Base-by-base conservation (phyloP, 352 stramenopile species). In the Vaucheria bursata region DNA sequence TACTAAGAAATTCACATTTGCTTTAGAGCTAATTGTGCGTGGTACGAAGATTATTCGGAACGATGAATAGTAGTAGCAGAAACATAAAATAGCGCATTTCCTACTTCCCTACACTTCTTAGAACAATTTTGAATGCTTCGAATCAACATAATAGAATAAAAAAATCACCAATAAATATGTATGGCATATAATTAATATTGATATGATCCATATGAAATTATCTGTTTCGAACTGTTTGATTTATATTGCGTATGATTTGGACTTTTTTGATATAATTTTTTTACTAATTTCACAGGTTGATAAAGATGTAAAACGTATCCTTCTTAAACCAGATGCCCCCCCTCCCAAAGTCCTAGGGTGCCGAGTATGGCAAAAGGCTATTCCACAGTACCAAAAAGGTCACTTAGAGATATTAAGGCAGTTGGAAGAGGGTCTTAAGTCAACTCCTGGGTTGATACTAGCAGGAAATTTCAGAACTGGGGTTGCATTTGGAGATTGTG, bases 401-500 rank as follows among this genome's bases (percentile, higher is more conserved):
- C 90, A 94, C 85, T 81, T 88, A 5, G 81, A 85, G 40, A 79
- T 92, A 33, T 85, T 93, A 40, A 52, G 85, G 33, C 78, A 85
- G 39, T 72, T 94, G 39, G 81, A 90, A 52, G 73, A 87, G 37
- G 84, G 75, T 0, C 79, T 90, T 77, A 71, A 83, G 8, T 85
- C 87, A 64, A 39, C 72, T 35, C 83, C 84, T 64, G 89, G 90
- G 59, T 76, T 94, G 0, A 90, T 85, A 78, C 66, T 94, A 6
- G 88, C 88, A 72, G 90, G 89, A 29, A 94, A 93, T 81, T 94
- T 91, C 77, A 81, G 85, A 50, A 90, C 85, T 12, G 90, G 90
- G 65, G 89, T 94, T 5, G 88, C 88, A 0, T 92, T 94, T 82
- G 84, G 83, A 6, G 88, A 92, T 86, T 94, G 90, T 81, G 87